Evolutionary conservation across 1,284 basidiomycete species (phyloP).

Genomic region (Ceratobasidium sp.): DNA sequence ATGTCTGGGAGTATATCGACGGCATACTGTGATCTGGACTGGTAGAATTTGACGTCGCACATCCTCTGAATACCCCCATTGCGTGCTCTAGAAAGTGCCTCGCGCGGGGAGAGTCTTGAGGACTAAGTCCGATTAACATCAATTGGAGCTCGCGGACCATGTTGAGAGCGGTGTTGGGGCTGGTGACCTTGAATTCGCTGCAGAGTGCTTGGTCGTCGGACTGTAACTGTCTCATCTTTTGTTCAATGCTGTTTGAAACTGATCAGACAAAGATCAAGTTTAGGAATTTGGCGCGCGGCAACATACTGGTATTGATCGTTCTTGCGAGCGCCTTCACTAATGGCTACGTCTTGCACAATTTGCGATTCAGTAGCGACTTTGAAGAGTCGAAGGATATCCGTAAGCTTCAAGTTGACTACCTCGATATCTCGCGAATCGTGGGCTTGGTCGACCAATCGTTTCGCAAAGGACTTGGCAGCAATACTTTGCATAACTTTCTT

Average conservation of each 20-base stretch:
- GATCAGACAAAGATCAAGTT: background rate
- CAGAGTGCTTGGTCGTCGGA: constrained; percentile 31
- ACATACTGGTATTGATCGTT: constrained; percentile 42
- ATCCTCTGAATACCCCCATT: constrained; percentile 22
- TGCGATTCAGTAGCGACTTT: constrained; percentile 30
- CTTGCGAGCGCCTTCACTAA: constrained; percentile 39
- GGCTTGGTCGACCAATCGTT: constrained; percentile 26
- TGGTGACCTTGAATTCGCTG: constrained; percentile 36
- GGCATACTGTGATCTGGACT: constrained; percentile 11
- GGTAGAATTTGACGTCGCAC: constrained; percentile 7
- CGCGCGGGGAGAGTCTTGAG: constrained; percentile 35
- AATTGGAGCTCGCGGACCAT: constrained; percentile 34
- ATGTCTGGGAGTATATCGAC: constrained; percentile 33
- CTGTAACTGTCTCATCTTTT: constrained; percentile 29
- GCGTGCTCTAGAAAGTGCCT: constrained; percentile 39
- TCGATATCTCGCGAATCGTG: constrained; percentile 40
- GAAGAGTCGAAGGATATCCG: constrained; percentile 27
- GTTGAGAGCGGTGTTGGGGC: constrained; percentile 30
- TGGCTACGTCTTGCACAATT: constrained; percentile 36
- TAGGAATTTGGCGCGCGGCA: background rate
- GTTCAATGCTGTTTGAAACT: constrained; percentile 20
- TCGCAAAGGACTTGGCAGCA: constrained; percentile 29
- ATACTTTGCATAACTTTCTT: constrained; percentile 39
- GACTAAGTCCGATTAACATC: constrained; percentile 28
- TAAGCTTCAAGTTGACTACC: constrained; percentile 40